Evolutionary conservation across 2,329 filamentous ascomycete species (phyloP), one percentile per base, ranked within the genome.

Genomic region (Arthrocladium fulminans): DNA sequence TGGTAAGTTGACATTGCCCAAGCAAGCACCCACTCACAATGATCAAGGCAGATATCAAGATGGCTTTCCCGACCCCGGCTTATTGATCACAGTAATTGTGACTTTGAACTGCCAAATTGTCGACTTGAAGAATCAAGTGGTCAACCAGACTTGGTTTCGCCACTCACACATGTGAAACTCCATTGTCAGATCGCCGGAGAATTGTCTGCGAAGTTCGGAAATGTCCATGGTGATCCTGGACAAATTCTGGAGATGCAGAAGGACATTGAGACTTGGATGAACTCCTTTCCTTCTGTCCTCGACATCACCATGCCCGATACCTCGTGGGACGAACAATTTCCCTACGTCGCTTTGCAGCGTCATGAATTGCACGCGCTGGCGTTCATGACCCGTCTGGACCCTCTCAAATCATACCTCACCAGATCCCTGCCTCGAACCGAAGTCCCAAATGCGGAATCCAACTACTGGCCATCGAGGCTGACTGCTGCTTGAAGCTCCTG

Each of bases 271-370:
- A 58, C 58, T 2, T 76, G 73, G 66, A 65, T 73, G 24, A 51
- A 60, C 2, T 63, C 61, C 3, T 66, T 77, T 20, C 73, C 72
- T 2, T 55, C 65, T 0, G 60, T 68, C 0, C 73, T 71, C 47
- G 57, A 61, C 10, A 49, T 72, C 3, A 54, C 61, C 1, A 54
- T 67, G 19, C 65, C 72, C 0, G 71, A 76, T 51, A 66, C 57
- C 0, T 63, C 62, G 1, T 60, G 67, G 35, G 73, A 77, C 49
- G 52, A 56, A 3, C 53, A 60, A 3, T 61, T 69, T 49, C 63
- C 65, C 0, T 74, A 72, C 59, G 66, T 74, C 15, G 59, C 67
- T 1, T 61, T 72, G 25, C 73, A 77, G 44, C 68, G 74, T 6
- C 63, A 65, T 39, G 67, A 73, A 48, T 54, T 76, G 2, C 68